Conservation (phyloP, 805 yeast genomes). For the Sugiyamaella americana region DNA sequence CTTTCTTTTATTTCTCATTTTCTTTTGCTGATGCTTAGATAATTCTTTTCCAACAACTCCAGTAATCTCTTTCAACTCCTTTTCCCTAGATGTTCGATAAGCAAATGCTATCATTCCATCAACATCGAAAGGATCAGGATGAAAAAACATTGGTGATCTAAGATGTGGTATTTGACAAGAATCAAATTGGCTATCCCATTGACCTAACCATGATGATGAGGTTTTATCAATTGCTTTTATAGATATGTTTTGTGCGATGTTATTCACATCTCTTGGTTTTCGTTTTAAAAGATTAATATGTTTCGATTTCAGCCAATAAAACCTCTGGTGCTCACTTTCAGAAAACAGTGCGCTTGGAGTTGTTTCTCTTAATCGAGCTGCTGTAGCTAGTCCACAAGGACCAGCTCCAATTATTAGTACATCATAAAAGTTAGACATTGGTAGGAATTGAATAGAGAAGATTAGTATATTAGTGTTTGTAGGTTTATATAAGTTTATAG, state of each 20-base stretch:
- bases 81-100: conserved; percentile 29
- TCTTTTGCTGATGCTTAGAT: conserved; percentile 39
- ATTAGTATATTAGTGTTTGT: too few relatives aligned
- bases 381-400: conserved; percentile 39
- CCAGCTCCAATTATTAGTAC: conserved; percentile 43
- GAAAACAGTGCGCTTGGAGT: conserved; percentile 40
- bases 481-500: too few relatives aligned
- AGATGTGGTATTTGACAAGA: conserved; percentile 39
- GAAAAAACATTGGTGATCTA: conserved; percentile 45
- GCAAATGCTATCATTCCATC: conserved; percentile 42
- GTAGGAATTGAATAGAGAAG: too few relatives aligned
- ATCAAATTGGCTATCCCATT: conserved; percentile 41
- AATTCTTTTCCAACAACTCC: conserved; percentile 42
- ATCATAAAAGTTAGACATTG: conserved; percentile 30
- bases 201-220: conserved; percentile 35
- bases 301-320: conserved; percentile 38
- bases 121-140: conserved; percentile 40
- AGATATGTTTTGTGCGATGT: conserved; percentile 25
- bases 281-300: conserved; percentile 18
- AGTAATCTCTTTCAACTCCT: conserved; percentile 36
- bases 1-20: conserved; percentile 4
- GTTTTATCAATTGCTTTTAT: conserved; percentile 36
- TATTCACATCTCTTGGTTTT: not conserved
- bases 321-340: conserved; percentile 44
- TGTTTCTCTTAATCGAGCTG: conserved; percentile 39